Evolutionary conservation across 495 filamentous ascomycete genomes (phyloP), one percentile per base, ranked within the genome.

Genomic region (Hyphodiscus hymeniophilus): DNA sequence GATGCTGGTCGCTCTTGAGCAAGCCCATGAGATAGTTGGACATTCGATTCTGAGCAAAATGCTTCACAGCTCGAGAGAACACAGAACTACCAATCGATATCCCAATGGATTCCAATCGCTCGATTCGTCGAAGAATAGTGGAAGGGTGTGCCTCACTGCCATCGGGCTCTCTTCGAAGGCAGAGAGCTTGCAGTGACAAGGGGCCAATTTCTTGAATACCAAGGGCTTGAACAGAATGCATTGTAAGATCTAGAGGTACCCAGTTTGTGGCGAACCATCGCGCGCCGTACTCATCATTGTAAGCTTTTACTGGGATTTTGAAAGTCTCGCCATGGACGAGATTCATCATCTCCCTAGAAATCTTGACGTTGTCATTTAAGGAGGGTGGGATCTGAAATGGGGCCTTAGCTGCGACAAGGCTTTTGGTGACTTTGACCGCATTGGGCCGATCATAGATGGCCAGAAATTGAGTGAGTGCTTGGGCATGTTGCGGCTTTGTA

Each of bases 221-320:
- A 43, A 91, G 72, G 56, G 82, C 77, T 32, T 68, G 70, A 20
- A 92, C 63, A 0, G 77, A 70, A 32, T 71, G 72, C 21, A 89
- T 74, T 16, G 85, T 73, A 39, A 74, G 70, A 34, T 87, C 75
- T 15, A 90, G 63, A 3, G 74, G 73, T 23, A 88, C 69, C 47
- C 81, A 74, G 17, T 63, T 74, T 15, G 85, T 89, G 4, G 85
- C 85, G 53, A 91, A 82, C 53, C 85, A 68, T 46, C 81, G 72
- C 13, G 86, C 82, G 15, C 81, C 83, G 39, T 88, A 70, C 2
- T 67, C 62, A 59, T 89, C 85, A 52, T 71, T 76, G 49, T 80
- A 69, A 7, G 39, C 49, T 39, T 55, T 62, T 35, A 28, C 51
- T 17, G 24, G 10, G 8, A 61, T 43, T 32, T 56, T 43, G 31